Base-by-base conservation (phyloP, 805 yeast species). In the Dipodascopsis uninucleata region DNA sequence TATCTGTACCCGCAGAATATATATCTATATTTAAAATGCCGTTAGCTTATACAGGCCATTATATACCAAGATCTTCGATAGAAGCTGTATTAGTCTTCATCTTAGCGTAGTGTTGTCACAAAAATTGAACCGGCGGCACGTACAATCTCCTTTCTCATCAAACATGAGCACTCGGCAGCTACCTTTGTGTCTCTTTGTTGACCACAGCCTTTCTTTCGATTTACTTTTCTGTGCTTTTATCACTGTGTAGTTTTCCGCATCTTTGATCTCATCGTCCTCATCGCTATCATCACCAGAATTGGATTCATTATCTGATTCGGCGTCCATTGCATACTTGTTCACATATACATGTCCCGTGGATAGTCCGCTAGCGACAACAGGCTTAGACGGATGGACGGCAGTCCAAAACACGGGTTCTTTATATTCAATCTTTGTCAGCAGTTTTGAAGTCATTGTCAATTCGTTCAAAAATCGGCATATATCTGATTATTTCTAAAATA, bases 111-210 rank as follows among this genome's bases (percentile, higher is more conserved):
- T 10, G 31, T 44, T 64, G 31, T 31, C 2, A n/a, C n/a, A n/a
- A n/a, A n/a, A 12, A 14, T 40, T 6, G n/a, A 16, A 29, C 10
- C 20, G n/a, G 4, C 20, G 18, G 1, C n/a, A 63, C 24, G 74
- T 72, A n/a, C 74, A 73, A 4, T 65, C 61, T 2, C 87, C 87
- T 1, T 74, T 69, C 28, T 79, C 76, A 48, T 80, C 85, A 62
- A 86, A 81, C 5, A 77, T 68, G 2, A 85, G 67, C 3, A 83
- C 77, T 33, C 98, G 69, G 49, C 95, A 86, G 53, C 95, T 82
- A 1, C 87, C 89, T 62, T 87, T 88, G 61, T 90, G 97, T 61
- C 97, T 75, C 58, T 78, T 85, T 0, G 97, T 89, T 43, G 82
- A 77, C 98, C 98, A 90, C 16, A 69, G 39, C 16, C 46, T 49